A percentile compares a stretch with the other conserved stretches of the same genome.
Evolutionary conservation across 352 stramenopile species (phyloP).

Genomic region (Pythium phragmiticola): DNA sequence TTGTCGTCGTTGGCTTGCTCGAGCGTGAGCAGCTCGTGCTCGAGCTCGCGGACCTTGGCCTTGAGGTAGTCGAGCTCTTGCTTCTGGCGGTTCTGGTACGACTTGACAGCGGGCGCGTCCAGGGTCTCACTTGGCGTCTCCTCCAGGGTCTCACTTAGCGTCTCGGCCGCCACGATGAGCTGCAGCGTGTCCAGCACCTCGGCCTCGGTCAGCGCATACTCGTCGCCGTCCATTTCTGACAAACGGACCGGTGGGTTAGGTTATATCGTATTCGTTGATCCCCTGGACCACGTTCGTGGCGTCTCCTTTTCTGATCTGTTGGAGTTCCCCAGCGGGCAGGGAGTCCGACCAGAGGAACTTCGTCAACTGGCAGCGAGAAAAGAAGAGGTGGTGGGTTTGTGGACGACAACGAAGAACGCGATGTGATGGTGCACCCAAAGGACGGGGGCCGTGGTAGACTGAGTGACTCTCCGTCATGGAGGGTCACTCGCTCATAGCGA

Average conservation of each 20-base stretch:
- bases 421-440: neutral
- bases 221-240: slow-evolving; percentile 17
- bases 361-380: too few relatives aligned
- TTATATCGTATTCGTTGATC: slow-evolving; percentile 9
- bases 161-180: slow-evolving; percentile 25
- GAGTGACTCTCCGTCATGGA: neutral
- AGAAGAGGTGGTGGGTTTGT: neutral
- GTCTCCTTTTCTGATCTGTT: too few relatives aligned
- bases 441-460: neutral
- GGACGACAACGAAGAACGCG: neutral
- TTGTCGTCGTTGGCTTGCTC: slow-evolving; percentile 29
- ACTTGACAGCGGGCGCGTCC: slow-evolving; percentile 7
- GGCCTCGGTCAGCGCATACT: slow-evolving; percentile 24
- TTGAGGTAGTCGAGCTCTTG: slow-evolving; percentile 42
- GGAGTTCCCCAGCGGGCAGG: too few relatives aligned
- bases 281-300: too few relatives aligned
- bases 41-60: slow-evolving; percentile 34
- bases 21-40: slow-evolving; percentile 27
- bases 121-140: neutral
- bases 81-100: slow-evolving; percentile 38
- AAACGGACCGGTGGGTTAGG: slow-evolving; percentile 7
- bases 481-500: neutral
- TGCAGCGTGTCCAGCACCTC: slow-evolving; percentile 29
- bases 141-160: neutral
- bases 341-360: too few relatives aligned